Evolutionary conservation across 352 stramenopile species (phyloP).

Genomic region (Globisporangium spinosum): DNA sequence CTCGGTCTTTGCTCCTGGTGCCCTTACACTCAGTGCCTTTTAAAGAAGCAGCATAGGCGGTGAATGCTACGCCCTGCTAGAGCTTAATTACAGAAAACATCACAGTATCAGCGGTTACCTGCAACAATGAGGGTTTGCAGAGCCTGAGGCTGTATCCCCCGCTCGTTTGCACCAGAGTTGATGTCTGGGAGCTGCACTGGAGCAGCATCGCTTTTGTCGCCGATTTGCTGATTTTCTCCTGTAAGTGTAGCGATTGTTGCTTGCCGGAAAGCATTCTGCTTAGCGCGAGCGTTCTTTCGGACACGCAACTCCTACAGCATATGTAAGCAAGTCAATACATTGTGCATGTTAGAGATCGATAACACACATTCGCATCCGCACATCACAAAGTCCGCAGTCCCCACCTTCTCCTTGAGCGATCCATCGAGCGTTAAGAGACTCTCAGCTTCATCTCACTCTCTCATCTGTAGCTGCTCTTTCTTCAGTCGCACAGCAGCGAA

Average conservation of each 20-base stretch:
- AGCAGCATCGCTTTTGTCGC: background rate
- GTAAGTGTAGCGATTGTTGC: slow-evolving; percentile 9
- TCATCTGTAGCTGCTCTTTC: slow-evolving; percentile 27
- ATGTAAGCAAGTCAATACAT: background rate
- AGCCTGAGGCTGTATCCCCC: background rate
- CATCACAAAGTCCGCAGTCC: background rate
- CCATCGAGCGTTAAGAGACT: slow-evolving; percentile 31
- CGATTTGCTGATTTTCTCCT: background rate
- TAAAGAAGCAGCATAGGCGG: background rate
- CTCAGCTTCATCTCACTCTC: slow-evolving; percentile 30
- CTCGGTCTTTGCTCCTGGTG: background rate
- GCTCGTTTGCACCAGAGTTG: background rate
- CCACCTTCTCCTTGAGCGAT: slow-evolving; percentile 26
- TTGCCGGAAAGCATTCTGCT: slow-evolving; percentile 27
- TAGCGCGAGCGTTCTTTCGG: slow-evolving; percentile 18
- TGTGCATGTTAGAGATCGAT: background rate
- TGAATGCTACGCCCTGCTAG: background rate
- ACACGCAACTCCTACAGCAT: slow-evolving; percentile 30
- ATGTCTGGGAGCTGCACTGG: background rate
- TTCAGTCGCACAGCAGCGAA: slow-evolving; percentile 33
- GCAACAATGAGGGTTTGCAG: background rate
- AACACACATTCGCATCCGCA: background rate
- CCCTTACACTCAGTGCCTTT: background rate
- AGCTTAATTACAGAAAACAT: background rate
- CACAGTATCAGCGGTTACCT: background rate